phyloP scores from a whole-genome alignment of 2,329 filamentous ascomycete species.

The Claviceps cyperi region DNA sequence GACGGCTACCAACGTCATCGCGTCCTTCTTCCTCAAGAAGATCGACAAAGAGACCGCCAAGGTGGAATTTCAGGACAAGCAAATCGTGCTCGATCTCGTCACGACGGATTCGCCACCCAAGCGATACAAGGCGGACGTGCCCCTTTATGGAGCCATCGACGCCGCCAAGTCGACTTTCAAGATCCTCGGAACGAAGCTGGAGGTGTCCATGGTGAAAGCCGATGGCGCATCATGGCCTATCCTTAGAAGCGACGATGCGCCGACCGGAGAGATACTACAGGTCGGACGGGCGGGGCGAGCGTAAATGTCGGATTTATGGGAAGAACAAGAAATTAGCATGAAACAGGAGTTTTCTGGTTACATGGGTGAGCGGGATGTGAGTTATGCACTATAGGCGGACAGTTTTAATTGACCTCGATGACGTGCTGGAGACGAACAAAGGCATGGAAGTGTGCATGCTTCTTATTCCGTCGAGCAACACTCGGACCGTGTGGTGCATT shows the following conservation, averaged over 20 bases:
- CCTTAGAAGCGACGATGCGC: constrained; percentile 59
- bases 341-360: not conserved
- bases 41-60: constrained; percentile 71
- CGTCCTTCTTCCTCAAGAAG: constrained; percentile 91
- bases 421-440: not conserved
- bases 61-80: constrained; percentile 50
- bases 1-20: constrained; percentile 70
- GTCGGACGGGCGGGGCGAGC: constrained; percentile 57
- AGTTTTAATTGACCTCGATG: not conserved
- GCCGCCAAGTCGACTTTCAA: constrained; percentile 61
- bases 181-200: constrained; percentile 79
- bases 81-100: constrained; percentile 65
- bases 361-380: constrained; percentile 2
- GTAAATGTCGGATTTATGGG: not conserved
- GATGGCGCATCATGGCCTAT: constrained; percentile 76
- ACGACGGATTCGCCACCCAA: constrained; percentile 67
- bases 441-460: not conserved
- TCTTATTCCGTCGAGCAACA: not conserved
- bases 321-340: not conserved
- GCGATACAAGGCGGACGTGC: constrained; percentile 60
- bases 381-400: not conserved
- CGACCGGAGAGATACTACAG: constrained; percentile 69
- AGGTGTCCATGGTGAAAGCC: constrained; percentile 57
- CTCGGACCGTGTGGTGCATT: too few species aligned
- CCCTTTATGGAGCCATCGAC: constrained; percentile 66